phyloP scores from a whole-genome alignment of 441 rosid species.

The Arabidopsis hybrid region DNA sequence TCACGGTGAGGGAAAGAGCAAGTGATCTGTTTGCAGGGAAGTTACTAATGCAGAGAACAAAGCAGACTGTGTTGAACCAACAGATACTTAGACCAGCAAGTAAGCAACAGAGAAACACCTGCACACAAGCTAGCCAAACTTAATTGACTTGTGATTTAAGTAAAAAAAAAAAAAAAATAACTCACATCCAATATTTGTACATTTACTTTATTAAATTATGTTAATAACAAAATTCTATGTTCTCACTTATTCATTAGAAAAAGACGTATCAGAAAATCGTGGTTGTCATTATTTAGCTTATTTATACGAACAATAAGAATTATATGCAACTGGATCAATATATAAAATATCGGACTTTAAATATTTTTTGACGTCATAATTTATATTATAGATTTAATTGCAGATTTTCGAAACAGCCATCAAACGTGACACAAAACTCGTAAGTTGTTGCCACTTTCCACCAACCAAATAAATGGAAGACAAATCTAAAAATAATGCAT shows the following conservation, averaged over 20 bases:
- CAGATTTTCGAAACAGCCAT: slow-evolving; percentile 17
- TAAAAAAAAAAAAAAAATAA: not conserved
- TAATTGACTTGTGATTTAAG: not conserved
- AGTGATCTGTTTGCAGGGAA: slow-evolving; percentile 81
- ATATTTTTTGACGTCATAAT: slow-evolving; percentile 2
- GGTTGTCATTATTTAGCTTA: not conserved
- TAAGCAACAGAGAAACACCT: slow-evolving; percentile 88
- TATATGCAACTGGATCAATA: not conserved
- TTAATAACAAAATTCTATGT: not conserved
- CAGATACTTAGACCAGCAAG: slow-evolving; percentile 92
- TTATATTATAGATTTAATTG: not conserved
- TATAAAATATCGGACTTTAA: too few species aligned
- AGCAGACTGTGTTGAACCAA: slow-evolving; percentile 99
- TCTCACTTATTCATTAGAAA: slow-evolving; percentile 3
- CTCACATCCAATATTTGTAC: not conserved
- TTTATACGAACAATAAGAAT: slow-evolving; percentile 6
- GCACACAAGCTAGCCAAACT: slow-evolving; percentile 36
- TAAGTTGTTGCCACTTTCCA: not conserved
- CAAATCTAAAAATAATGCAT: not conserved
- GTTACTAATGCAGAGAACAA: slow-evolving; percentile 84
- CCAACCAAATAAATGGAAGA: slow-evolving; percentile 2
- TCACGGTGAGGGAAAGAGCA: slow-evolving; percentile 86
- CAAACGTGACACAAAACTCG: slow-evolving; percentile 17
- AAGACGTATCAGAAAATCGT: not conserved
- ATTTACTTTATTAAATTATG: slow-evolving; percentile 5